A percentile compares a stretch with the other conserved stretches of the same genome.
Evolutionary conservation across 345 rosid genomes (phyloP).

Genomic region (Capsella bursapastoris): DNA sequence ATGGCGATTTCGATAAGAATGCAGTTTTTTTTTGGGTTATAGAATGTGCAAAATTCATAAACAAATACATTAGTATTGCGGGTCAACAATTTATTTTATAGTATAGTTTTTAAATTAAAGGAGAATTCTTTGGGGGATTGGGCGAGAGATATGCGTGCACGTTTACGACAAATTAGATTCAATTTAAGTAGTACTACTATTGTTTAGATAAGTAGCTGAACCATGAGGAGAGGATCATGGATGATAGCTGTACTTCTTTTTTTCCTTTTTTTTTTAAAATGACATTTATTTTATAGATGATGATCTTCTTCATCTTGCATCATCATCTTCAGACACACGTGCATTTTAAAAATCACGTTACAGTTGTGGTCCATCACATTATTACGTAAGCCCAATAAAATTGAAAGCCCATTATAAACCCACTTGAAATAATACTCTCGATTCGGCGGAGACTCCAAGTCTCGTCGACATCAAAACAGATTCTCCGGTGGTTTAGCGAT

Average conservation of each 20-base stretch:
- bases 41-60: not conserved
- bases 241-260: constrained; percentile 39
- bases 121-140: constrained; percentile 35
- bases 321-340: not conserved
- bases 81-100: constrained; percentile 21
- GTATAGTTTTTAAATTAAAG: not conserved
- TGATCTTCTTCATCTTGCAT: constrained; percentile 9
- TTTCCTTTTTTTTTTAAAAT: not conserved
- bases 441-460: constrained; percentile 5
- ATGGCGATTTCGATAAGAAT: not conserved
- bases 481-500: not conserved
- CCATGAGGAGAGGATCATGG: constrained; percentile 32
- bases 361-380: not conserved
- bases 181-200: not conserved
- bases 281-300: not conserved
- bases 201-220: constrained; percentile 26
- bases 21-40: not conserved
- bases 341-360: not conserved
- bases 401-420: not conserved
- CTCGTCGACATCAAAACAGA: not conserved
- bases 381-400: not conserved
- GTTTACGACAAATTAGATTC: constrained; percentile 35
- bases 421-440: not conserved
- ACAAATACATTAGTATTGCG: no score
- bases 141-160: constrained; percentile 51